These are phyloP conservation scores for Cornus florida DNA, from an alignment of 148 eudicot species.

Conservation along the genomic window DNA sequence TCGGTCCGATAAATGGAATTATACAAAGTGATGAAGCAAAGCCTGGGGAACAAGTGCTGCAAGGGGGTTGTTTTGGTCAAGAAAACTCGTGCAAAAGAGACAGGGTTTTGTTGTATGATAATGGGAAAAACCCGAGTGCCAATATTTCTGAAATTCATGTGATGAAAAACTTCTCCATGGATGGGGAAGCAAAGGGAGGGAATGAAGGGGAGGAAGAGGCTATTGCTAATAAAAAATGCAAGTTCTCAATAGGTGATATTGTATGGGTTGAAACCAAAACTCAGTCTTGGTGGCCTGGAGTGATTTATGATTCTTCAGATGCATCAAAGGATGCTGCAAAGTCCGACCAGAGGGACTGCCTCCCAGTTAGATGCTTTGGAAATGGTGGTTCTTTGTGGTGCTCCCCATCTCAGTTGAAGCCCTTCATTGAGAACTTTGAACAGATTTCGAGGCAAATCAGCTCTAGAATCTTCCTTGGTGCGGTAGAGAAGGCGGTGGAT, in stretches of 20 bases:
- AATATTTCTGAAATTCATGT: not conserved
- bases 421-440: conserved; percentile 33
- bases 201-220: not conserved
- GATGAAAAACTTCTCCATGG: not conserved
- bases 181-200: not conserved
- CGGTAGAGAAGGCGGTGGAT: conserved; percentile 34
- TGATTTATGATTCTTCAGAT: conserved; percentile 29
- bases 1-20: conserved; percentile 30
- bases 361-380: conserved; percentile 36
- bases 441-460: conserved; percentile 20
- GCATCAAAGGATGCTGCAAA: conserved; percentile 16
- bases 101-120: conserved; percentile 1
- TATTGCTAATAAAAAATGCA: conserved; percentile 10
- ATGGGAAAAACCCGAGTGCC: conserved; percentile 1
- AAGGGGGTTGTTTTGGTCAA: not conserved
- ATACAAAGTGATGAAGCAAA: conserved; percentile 6
- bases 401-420: conserved; percentile 32
- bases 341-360: conserved; percentile 12
- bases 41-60: not conserved
- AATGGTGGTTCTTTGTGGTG: conserved; percentile 28
- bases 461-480: conserved; percentile 25
- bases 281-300: conserved; percentile 50
- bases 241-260: conserved; percentile 29
- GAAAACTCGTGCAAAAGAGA: not conserved
- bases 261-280: conserved; percentile 38